These are phyloP conservation scores for Paramecium tetraurelia DNA, from an alignment of 73 alveolate species.

Conservation along the genomic window DNA sequence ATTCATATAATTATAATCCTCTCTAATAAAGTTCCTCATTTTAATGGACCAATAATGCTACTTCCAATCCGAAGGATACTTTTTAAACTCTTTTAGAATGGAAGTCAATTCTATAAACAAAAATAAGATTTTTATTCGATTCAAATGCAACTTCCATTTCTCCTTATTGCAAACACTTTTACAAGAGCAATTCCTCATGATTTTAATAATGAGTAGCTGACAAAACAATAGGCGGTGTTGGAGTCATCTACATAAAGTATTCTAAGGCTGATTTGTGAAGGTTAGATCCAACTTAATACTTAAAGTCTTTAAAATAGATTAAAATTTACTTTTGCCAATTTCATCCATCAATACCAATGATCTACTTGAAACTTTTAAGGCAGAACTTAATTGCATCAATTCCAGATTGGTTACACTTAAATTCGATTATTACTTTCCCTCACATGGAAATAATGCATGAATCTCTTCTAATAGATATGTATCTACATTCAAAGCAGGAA, in stretches of 20 bases:
- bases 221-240: conserved; percentile 19
- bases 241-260: neutral
- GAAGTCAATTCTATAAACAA: neutral
- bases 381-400: neutral
- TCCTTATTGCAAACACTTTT: neutral
- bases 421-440: neutral
- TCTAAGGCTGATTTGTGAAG: neutral
- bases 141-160: conserved; percentile 35
- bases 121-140: neutral
- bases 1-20: neutral
- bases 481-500: conserved; percentile 4
- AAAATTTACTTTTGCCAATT: neutral
- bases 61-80: conserved; percentile 12
- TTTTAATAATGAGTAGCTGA: conserved; percentile 22
- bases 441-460: neutral
- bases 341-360: conserved; percentile 25
- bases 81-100: neutral
- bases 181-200: neutral
- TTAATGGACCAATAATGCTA: neutral
- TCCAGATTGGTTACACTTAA: neutral
- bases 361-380: neutral
- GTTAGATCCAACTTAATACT: conserved; percentile 14
- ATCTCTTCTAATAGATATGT: neutral
- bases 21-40: neutral
- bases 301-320: neutral